Percentiles rank a stretch among this genome's conserved stretches.
These are phyloP conservation scores for Chlorella sp. DNA, from an alignment of 139 green algal genomes.

Conservation along the genomic window DNA sequence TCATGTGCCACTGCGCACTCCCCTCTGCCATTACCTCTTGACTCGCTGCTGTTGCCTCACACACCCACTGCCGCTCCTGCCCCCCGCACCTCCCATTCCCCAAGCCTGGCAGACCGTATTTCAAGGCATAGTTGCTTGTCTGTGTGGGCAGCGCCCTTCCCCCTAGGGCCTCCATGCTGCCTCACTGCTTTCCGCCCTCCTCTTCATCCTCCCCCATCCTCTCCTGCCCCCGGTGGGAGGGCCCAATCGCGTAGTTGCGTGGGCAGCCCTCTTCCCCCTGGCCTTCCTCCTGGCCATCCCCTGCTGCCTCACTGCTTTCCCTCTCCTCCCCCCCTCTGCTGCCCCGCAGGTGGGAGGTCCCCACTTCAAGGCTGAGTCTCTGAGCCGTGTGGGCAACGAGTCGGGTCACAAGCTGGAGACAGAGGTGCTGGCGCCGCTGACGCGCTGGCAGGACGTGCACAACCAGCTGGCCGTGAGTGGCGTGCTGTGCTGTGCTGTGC, in stretches of 20 bases:
- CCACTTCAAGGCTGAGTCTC: constrained; percentile 62
- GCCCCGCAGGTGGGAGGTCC: constrained; percentile 52
- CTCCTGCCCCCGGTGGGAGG: too few relatives aligned
- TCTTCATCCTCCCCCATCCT: neutral
- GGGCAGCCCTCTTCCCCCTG: too few relatives aligned
- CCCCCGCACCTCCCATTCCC: too few relatives aligned
- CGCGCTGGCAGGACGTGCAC: constrained; percentile 72
- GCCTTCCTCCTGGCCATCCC: too few relatives aligned
- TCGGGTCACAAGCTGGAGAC: constrained; percentile 66
- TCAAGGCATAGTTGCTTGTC: neutral
- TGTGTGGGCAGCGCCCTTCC: neutral
- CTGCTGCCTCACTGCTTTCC: neutral
- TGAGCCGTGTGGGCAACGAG: constrained; percentile 59
- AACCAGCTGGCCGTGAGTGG: constrained; percentile 47
- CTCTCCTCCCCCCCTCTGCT: neutral
- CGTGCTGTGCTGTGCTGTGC: neutral
- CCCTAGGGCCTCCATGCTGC: too few relatives aligned
- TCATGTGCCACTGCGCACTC: too few relatives aligned
- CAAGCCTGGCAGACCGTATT: too few relatives aligned
- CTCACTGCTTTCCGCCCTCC: neutral
- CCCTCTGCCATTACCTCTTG: too few relatives aligned
- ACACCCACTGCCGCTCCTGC: too few relatives aligned
- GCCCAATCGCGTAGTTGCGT: too few relatives aligned
- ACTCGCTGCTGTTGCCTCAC: too few relatives aligned
- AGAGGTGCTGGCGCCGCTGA: constrained; percentile 78